phyloP scores from a whole-genome alignment of 2,329 filamentous ascomycete species.

The Diplodia seriata region DNA sequence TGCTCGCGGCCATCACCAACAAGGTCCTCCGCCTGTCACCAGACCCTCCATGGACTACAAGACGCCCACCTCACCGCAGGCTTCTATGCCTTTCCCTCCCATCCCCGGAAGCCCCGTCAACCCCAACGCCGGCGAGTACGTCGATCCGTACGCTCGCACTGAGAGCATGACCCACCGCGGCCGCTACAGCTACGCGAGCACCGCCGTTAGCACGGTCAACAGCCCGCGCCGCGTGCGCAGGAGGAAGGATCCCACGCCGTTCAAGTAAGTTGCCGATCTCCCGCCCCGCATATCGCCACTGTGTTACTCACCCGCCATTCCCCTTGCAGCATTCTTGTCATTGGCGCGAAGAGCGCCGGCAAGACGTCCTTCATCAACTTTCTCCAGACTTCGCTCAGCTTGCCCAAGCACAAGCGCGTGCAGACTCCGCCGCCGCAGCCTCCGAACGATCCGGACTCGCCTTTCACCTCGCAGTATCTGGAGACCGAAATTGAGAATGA shows the following conservation, averaged over 20 bases:
- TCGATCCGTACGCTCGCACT: slow-evolving; percentile 80
- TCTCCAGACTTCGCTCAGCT: slow-evolving; percentile 81
- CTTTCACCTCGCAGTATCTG: slow-evolving; percentile 85
- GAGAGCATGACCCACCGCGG: slow-evolving; percentile 98
- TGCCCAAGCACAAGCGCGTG: slow-evolving; percentile 78
- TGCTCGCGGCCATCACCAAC: slow-evolving; percentile 46
- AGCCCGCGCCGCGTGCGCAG: slow-evolving; percentile 89
- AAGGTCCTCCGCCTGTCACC: slow-evolving; percentile 5
- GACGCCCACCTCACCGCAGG: slow-evolving; percentile 50
- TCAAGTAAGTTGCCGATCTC: slow-evolving; percentile 76
- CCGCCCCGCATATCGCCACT: neutral
- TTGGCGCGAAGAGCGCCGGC: slow-evolving; percentile 85
- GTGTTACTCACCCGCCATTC: slow-evolving; percentile 33
- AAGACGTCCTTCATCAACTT: slow-evolving; percentile 98
- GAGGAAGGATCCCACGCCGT: slow-evolving; percentile 95
- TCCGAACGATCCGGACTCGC: slow-evolving; percentile 56
- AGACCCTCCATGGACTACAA: slow-evolving; percentile 45
- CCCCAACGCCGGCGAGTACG: slow-evolving; percentile 58
- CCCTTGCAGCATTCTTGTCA: slow-evolving; percentile 76
- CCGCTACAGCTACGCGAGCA: slow-evolving; percentile 95
- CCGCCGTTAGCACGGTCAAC: slow-evolving; percentile 87
- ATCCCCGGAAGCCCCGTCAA: slow-evolving; percentile 25
- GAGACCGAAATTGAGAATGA: slow-evolving; percentile 95
- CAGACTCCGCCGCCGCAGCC: slow-evolving; percentile 51
- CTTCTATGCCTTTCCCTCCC: slow-evolving; percentile 32